Evolutionary conservation across 2,329 filamentous ascomycete genomes (phyloP), one percentile per base, ranked within the genome.

Genomic region (Penicillium sp.): DNA sequence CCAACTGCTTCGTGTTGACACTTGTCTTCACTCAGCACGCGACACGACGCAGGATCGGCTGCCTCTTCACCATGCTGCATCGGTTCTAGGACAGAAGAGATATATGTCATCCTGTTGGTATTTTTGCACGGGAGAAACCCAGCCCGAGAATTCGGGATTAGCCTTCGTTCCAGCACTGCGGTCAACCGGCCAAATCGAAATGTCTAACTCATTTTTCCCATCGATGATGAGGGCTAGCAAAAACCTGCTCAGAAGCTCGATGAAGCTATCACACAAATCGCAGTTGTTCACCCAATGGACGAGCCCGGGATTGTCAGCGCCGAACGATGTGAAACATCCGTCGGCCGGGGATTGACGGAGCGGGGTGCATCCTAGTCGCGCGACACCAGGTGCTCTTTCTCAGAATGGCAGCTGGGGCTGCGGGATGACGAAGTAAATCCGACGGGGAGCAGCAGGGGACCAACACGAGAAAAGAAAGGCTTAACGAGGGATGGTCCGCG

Each of bases 401-500:
- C 4, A 14, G 36, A 10, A 22, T 5, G 22, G 24, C 39, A 25
- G 39, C 14, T 41, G 24, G 39, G 24, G 13, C 38, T 40, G 20
- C 22, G 22, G 13, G 22, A 41, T 41, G 39, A 27, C 20, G 20
- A 6, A 41, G 11, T 25, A 27, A 44, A 55, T 54, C 41, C 62
- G 18, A 48, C 3, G n/a, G 8, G 9, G 16, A 13, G 35, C 27
- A 8, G 10, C 9, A 38, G 2, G 5, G 4, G 3, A 18, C 20
- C 9, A 31, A 10, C 14, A 25, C 22, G 68, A 71, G 45, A 48
- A 63, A 9, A 48, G 68, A 4, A 69, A 69, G 30, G 57, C 61
- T 1, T 63, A 65, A 7, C 67, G 69, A 41, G 67, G 62, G 67
- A 63, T 35, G 69, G 64, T 8, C 31, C 38, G 24, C 30, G 31